Evolutionary conservation across 2,329 filamentous ascomycete species (phyloP).

Genomic region (Scedosporium apiospermum): DNA sequence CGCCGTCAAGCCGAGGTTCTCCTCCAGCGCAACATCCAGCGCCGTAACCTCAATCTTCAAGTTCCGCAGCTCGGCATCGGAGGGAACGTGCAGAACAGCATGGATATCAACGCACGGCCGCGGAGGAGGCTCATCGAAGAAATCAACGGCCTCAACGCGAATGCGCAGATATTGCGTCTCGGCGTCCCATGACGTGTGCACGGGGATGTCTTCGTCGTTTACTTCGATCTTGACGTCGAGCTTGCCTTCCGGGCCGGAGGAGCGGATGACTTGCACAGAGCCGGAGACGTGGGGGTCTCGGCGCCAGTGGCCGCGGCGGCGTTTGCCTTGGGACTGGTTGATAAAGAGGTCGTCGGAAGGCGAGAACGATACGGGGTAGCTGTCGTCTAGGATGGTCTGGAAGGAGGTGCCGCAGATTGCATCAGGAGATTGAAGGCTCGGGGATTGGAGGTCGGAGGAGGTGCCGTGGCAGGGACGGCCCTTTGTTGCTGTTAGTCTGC

Average conservation of each 20-base stretch:
- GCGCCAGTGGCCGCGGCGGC: constrained; percentile 11
- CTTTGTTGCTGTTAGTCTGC: no score
- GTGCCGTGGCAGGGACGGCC: no score
- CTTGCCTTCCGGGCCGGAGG: constrained; percentile 22
- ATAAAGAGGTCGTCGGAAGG: constrained; percentile 23
- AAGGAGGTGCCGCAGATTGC: constrained; percentile 17
- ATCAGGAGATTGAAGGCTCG: constrained; percentile 5
- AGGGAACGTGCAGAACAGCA: constrained; percentile 36
- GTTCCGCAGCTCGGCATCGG: constrained; percentile 23
- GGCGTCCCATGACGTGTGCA: constrained; percentile 23
- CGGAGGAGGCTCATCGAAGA: constrained; percentile 15
- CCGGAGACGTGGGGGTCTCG: constrained; percentile 30
- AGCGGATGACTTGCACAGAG: constrained; percentile 33
- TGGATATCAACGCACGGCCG: constrained; percentile 38
- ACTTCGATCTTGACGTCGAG: constrained; percentile 34
- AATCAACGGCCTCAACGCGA: constrained; percentile 24
- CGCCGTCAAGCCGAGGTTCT: constrained; percentile 28
- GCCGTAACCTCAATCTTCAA: constrained; percentile 27
- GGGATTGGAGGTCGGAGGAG: no score
- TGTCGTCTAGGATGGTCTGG: constrained; percentile 11
- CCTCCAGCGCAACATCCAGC: constrained; percentile 29
- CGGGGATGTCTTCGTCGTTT: constrained; percentile 31
- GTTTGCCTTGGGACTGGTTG: constrained; percentile 22
- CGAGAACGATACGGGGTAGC: constrained; percentile 22
- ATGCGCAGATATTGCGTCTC: constrained; percentile 28